These are phyloP conservation scores for Dichomitus squalens DNA, from an alignment of 1,284 basidiomycete genomes.

Conservation along the genomic window DNA sequence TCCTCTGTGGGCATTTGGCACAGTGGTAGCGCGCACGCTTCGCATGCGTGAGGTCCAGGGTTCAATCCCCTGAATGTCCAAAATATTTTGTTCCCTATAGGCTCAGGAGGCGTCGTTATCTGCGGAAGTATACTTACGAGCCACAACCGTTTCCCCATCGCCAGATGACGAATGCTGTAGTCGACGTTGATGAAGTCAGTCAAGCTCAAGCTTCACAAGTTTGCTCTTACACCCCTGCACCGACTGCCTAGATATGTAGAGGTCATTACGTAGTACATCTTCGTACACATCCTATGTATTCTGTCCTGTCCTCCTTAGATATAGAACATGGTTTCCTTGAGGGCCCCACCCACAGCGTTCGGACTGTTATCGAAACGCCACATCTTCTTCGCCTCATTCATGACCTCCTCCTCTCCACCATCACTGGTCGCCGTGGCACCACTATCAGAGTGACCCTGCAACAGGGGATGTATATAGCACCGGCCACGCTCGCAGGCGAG, in stretches of 20 bases:
- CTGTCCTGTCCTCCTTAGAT: too few species aligned
- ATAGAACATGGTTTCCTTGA: constrained; percentile 76
- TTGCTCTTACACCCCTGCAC: too few species aligned
- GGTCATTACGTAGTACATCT: too few species aligned
- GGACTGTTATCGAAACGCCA: constrained; percentile 46
- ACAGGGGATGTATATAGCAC: constrained; percentile 69
- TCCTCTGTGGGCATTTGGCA: constrained; percentile 25
- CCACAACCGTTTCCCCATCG: too few species aligned
- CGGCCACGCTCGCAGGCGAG: constrained; percentile 77
- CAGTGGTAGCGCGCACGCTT: constrained; percentile 28
- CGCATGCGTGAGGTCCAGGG: constrained; percentile 26
- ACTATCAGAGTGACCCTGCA: constrained; percentile 52
- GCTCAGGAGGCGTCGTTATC: too few species aligned
- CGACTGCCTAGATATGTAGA: too few species aligned
- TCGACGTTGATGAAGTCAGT: too few species aligned
- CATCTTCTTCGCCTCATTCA: constrained; percentile 48
- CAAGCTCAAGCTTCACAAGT: too few species aligned
- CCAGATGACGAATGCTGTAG: too few species aligned
- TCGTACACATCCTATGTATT: not conserved
- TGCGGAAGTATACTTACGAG: too few species aligned
- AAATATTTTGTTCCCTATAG: too few species aligned
- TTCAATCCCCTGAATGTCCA: constrained; percentile 27
- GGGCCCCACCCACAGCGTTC: constrained; percentile 51
- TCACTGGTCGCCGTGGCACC: not conserved
- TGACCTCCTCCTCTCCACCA: constrained; percentile 49